Percentiles rank a stretch among this genome's conserved stretches.
phyloP scores from a whole-genome alignment of 768 basidiomycete genomes.

The Leucocoprinus leucothites region DNA sequence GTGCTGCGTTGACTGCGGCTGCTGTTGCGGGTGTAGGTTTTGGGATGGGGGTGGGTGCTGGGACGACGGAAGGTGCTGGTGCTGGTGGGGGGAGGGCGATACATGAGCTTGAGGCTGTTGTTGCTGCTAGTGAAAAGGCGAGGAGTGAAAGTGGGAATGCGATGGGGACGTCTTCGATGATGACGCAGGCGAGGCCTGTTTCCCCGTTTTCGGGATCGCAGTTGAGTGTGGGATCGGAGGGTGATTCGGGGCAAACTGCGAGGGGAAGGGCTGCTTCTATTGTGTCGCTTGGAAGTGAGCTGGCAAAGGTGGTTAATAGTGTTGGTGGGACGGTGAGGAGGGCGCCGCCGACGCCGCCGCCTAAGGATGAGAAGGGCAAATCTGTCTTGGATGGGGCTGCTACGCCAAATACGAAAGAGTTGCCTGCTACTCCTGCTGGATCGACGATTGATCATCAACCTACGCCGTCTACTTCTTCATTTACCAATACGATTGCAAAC shows the following conservation, averaged over 20 bases:
- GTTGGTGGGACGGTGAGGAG: constrained; percentile 19
- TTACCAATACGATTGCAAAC: constrained; percentile 45
- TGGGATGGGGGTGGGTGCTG: too few relatives aligned
- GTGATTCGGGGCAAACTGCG: constrained; percentile 26
- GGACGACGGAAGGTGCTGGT: background rate
- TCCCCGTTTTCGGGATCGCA: background rate
- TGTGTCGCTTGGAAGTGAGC: constrained; percentile 35
- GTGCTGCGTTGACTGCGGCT: constrained; percentile 18
- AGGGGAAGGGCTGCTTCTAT: constrained; percentile 38
- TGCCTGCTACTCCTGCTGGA: constrained; percentile 9
- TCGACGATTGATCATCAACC: constrained; percentile 11
- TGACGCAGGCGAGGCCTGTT: background rate
- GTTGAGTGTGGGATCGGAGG: constrained; percentile 16
- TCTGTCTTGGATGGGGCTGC: background rate
- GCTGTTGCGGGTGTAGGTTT: constrained; percentile 14
- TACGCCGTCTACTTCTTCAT: constrained; percentile 33
- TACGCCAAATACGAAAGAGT: constrained; percentile 4
- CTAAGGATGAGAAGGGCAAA: constrained; percentile 18
- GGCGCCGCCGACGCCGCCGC: constrained; percentile 20
- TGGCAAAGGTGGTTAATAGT: constrained; percentile 25
- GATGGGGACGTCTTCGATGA: background rate
- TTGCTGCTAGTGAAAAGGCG: constrained; percentile 25
- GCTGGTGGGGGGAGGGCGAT: constrained; percentile 44
- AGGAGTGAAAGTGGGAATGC: constrained; percentile 18
- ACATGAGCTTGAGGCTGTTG: constrained; percentile 20